Conservation (phyloP, 805 yeast genomes). For the Pichia nakasei region DNA sequence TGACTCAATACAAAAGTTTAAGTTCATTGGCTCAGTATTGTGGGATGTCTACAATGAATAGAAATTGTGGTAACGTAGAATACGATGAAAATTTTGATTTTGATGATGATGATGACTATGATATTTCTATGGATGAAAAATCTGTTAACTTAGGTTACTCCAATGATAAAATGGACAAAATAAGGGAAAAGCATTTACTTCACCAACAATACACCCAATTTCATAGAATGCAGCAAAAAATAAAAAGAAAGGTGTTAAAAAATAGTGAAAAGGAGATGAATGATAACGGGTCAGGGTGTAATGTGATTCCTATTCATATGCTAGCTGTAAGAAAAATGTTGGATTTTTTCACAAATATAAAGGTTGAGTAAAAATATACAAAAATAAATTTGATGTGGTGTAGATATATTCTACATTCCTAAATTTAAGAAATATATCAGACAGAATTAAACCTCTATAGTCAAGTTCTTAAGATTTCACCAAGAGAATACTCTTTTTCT, state of each 20-base stretch:
- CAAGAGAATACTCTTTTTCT: too few species aligned
- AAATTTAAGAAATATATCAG: too few species aligned
- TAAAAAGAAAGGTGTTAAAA: constrained; percentile 1
- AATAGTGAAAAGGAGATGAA: constrained; percentile 5
- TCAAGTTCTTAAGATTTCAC: too few species aligned
- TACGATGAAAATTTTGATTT: constrained; percentile 25
- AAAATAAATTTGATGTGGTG: too few species aligned
- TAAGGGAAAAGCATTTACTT: constrained; percentile 7
- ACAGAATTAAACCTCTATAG: too few species aligned
- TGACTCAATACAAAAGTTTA: constrained; percentile 51
- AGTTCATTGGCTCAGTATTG: constrained; percentile 22
- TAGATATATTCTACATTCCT: too few species aligned
- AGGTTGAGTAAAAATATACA: constrained; percentile 37
- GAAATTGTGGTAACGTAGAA: constrained; percentile 23
- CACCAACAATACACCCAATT: constrained; percentile 13
- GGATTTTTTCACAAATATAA: constrained; percentile 49
- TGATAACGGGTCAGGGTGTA: constrained; percentile 14
- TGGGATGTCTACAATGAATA: constrained; percentile 8
- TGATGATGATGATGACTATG: constrained; percentile 7
- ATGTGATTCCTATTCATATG: constrained; percentile 66
- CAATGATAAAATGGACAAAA: constrained; percentile 2
- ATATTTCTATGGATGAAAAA: constrained; percentile 5
- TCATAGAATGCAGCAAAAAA: constrained; percentile 11
- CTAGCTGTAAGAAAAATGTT: constrained; percentile 56
- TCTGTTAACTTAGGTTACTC: background rate